These are phyloP conservation scores for Fusarium udum DNA, from an alignment of 2,329 filamentous ascomycete genomes.

Conservation along the genomic window DNA sequence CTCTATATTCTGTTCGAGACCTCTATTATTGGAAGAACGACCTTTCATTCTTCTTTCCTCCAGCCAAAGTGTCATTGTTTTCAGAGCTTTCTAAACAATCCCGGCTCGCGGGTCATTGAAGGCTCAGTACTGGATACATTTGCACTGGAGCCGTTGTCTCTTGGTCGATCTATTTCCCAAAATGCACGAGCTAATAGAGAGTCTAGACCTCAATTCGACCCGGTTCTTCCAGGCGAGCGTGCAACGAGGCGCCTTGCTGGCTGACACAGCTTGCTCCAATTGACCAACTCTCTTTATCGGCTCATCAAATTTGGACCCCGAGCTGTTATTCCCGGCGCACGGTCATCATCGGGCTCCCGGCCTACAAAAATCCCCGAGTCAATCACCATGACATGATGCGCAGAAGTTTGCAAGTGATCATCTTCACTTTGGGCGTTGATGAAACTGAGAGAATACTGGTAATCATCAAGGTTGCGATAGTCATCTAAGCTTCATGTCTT, in stretches of 20 bases:
- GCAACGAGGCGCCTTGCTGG: background rate
- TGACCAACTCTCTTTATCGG: background rate
- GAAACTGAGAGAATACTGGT: background rate
- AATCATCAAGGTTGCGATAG: background rate
- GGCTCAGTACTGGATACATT: constrained; percentile 20
- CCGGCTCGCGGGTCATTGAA: constrained; percentile 1
- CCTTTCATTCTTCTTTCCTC: background rate
- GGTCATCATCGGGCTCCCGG: constrained; percentile 11
- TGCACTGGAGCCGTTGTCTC: constrained; percentile 10
- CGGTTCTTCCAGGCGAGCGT: constrained; percentile 3
- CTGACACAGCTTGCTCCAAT: background rate
- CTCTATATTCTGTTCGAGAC: background rate
- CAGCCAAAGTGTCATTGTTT: background rate
- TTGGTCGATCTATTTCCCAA: constrained; percentile 27
- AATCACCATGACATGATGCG: background rate
- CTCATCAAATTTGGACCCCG: constrained; percentile 2
- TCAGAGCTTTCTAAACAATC: background rate
- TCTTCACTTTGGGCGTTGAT: background rate
- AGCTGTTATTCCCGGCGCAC: constrained; percentile 30
- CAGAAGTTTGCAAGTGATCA: background rate
- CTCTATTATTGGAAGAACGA: background rate
- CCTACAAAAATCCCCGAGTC: constrained; percentile 15
- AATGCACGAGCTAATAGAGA: constrained; percentile 8
- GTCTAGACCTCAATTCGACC: constrained; percentile 32
- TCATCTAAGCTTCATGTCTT: background rate